Evolutionary conservation across 2,329 filamentous ascomycete genomes (phyloP).

Genomic region (Fusarium ramigenum): DNA sequence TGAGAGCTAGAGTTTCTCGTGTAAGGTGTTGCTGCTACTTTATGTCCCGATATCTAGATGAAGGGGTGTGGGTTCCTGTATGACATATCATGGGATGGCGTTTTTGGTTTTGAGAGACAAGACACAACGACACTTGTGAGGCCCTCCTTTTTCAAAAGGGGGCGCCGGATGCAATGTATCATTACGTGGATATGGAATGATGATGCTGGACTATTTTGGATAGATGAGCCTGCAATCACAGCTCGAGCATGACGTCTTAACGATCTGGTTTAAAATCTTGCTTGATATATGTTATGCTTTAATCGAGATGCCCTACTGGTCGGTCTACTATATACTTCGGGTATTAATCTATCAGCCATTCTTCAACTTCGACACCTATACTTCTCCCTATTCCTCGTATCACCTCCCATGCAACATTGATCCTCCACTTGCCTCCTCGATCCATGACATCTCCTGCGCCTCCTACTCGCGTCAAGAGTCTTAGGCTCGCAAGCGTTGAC

Average conservation of each 20-base stretch:
- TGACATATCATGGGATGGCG: conserved; percentile 35
- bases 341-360: conserved; percentile 74
- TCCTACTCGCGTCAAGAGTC: conserved; percentile 74
- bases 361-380: conserved; percentile 80
- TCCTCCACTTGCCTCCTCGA: conserved; percentile 76
- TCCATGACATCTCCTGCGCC: conserved; percentile 72
- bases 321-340: not conserved
- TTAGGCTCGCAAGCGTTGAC: conserved; percentile 76
- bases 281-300: not conserved
- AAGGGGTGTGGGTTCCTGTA: conserved; percentile 22
- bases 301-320: not conserved
- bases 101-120: conserved; percentile 17
- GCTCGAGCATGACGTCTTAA: conserved; percentile 11
- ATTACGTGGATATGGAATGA: conserved; percentile 39
- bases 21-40: not conserved
- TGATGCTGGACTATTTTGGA: conserved; percentile 19
- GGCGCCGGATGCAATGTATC: conserved; percentile 30
- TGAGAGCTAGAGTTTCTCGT: conserved; percentile 11
- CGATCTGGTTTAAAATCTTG: conserved; percentile 1
- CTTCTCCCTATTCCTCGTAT: conserved; percentile 75
- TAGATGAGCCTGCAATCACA: conserved; percentile 29
- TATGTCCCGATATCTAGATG: conserved; percentile 23
- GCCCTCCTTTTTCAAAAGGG: not conserved
- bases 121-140: conserved; percentile 1
- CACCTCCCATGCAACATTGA: conserved; percentile 83